phyloP scores from a whole-genome alignment of 1,284 basidiomycete species.

The Ganoderma lingzhi region DNA sequence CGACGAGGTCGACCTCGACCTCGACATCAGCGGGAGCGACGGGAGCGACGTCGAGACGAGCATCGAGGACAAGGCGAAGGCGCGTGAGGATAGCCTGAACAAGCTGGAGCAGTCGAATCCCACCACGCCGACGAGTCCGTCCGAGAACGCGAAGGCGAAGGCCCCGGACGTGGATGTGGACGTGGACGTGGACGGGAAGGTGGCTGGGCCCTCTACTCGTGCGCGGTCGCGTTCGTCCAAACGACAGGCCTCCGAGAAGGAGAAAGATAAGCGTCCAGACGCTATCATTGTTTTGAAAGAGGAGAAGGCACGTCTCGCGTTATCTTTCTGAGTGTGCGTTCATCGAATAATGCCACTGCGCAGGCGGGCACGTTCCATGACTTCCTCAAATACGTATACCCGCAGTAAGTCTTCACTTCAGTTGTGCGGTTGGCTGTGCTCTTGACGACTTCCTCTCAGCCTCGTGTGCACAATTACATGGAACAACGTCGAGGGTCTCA shows the following conservation, averaged over 20 bases:
- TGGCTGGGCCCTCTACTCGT: constrained; percentile 1
- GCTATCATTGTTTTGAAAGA: constrained; percentile 85
- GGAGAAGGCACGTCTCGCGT: constrained; percentile 61
- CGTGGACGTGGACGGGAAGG: constrained; percentile 26
- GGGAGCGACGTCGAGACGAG: constrained; percentile 32
- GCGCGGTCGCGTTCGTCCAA: not conserved
- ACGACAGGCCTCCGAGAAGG: constrained; percentile 14
- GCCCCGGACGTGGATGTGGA: constrained; percentile 25
- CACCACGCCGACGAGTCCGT: constrained; percentile 26
- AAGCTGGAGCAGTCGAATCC: constrained; percentile 40
- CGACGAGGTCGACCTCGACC: constrained; percentile 51
- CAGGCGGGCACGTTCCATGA: constrained; percentile 85
- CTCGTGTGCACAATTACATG: constrained; percentile 91
- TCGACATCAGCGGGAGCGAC: constrained; percentile 42
- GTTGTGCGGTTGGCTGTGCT: not conserved
- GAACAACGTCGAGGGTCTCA: constrained; percentile 90
- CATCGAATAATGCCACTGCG: not conserved
- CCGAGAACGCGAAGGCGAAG: constrained; percentile 24
- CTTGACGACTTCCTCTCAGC: constrained; percentile 46
- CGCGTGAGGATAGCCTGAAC: constrained; percentile 43
- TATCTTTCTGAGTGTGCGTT: too few relatives aligned
- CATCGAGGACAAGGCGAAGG: constrained; percentile 40
- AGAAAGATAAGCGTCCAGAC: constrained; percentile 58
- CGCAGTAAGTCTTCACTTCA: constrained; percentile 63
- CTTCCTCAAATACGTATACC: constrained; percentile 87